These are phyloP conservation scores for Cylindrotheca closterium DNA, from an alignment of 108 stramenopile genomes.

Conservation along the genomic window DNA sequence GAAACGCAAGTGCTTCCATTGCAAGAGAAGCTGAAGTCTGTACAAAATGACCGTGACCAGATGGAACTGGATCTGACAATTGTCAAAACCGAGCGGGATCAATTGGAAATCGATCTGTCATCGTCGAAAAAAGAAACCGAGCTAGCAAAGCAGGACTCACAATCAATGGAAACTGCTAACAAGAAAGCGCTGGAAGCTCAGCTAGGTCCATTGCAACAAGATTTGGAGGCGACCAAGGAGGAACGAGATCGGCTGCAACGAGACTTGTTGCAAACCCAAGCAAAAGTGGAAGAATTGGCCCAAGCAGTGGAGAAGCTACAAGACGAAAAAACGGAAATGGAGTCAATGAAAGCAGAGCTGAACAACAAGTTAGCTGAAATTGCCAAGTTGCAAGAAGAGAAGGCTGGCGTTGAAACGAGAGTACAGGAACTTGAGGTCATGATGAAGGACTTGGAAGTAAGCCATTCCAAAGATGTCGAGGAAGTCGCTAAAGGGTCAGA, in stretches of 20 bases:
- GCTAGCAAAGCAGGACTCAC: too few relatives aligned
- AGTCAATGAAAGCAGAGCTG: background rate
- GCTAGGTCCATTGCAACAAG: constrained; percentile 1
- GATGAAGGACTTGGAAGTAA: constrained; percentile 5
- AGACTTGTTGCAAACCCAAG: constrained; percentile 6
- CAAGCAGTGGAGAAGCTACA: too few relatives aligned
- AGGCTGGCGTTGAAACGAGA: background rate
- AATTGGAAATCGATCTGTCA: too few relatives aligned
- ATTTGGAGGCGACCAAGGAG: background rate
- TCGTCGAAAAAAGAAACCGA: background rate
- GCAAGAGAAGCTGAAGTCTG: constrained; percentile 10
- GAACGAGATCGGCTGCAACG: background rate
- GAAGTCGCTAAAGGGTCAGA: constrained; percentile 3
- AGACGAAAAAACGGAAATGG: background rate
- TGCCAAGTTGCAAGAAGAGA: background rate
- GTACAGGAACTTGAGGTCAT: constrained; percentile 11
- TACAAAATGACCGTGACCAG: constrained; percentile 6
- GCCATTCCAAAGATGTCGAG: constrained; percentile 5
- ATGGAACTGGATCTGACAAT: too few relatives aligned
- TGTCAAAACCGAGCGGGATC: too few relatives aligned
- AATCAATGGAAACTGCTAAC: too few relatives aligned
- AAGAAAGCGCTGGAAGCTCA: constrained; percentile 4
- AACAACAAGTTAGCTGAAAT: background rate
- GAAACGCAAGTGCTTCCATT: constrained; percentile 18
- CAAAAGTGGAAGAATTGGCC: too few relatives aligned